Percentiles rank a stretch among this genome's conserved stretches.
Conservation (phyloP, 179 eudicot species). For the Monotropa hypopitys region DNA sequence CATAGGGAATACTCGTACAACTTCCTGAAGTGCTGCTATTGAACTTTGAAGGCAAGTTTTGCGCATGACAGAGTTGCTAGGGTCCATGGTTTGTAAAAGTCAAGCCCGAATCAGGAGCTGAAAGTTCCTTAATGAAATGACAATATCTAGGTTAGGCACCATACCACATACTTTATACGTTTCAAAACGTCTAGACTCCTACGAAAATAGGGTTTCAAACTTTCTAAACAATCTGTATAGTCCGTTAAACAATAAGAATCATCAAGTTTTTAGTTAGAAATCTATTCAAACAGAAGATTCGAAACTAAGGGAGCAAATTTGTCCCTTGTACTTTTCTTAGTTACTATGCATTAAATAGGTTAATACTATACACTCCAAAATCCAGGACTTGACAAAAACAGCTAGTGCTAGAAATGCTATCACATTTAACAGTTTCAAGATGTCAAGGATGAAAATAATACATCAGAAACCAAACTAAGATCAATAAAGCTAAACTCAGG, state of each 20-base stretch:
- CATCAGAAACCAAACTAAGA: conserved; percentile 4
- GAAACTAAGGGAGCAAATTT: neutral
- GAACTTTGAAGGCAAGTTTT: conserved; percentile 75
- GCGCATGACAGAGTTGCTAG: conserved; percentile 82
- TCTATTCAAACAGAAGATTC: too few species aligned
- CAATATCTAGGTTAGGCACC: neutral
- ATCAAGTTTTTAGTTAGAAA: neutral
- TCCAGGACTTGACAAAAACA: neutral
- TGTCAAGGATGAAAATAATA: neutral
- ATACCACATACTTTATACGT: neutral
- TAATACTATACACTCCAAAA: neutral
- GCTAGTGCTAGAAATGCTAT: neutral
- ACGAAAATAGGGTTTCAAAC: neutral
- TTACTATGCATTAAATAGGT: neutral
- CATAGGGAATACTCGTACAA: conserved; percentile 80
- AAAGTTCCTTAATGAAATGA: neutral
- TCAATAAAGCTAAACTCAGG: neutral
- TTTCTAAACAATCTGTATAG: neutral
- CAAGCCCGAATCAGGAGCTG: neutral
- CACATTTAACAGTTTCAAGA: neutral
- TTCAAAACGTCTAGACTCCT: neutral
- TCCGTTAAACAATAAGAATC: neutral
- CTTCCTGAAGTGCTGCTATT: conserved; percentile 66
- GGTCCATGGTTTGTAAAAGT: conserved; percentile 68
- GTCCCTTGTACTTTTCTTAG: neutral